A percentile compares a stretch with the other conserved stretches of the same genome.
phyloP scores from a whole-genome alignment of 2,329 filamentous ascomycete genomes.

The Trichocomaceae sp. region DNA sequence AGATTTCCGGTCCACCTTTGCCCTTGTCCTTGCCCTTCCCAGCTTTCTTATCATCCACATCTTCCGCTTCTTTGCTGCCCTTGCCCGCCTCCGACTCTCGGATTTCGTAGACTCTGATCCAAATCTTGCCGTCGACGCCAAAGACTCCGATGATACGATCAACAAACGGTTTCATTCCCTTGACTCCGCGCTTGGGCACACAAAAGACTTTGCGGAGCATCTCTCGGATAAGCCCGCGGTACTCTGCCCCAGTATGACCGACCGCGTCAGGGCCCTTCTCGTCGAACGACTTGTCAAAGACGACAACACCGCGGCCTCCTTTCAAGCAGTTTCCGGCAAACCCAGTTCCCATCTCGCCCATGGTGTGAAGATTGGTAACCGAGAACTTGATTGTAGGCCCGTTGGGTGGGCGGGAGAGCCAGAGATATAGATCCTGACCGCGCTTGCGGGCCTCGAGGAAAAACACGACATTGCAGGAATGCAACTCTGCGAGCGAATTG shows the following conservation, averaged over 20 bases:
- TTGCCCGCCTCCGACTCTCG: conserved; percentile 64
- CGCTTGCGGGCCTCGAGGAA: conserved; percentile 91
- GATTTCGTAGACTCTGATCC: conserved; percentile 93
- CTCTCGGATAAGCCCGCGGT: conserved; percentile 61
- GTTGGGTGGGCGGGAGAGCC: conserved; percentile 86
- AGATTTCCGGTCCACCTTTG: conserved; percentile 62
- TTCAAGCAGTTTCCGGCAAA: conserved; percentile 93
- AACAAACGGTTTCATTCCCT: conserved; percentile 90
- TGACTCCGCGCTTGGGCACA: conserved; percentile 71
- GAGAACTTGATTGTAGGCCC: conserved; percentile 60
- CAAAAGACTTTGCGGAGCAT: conserved; percentile 85
- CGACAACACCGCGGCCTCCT: conserved; percentile 82
- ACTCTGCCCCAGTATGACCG: conserved; percentile 48
- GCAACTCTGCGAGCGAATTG: conserved; percentile 69
- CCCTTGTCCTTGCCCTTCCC: conserved; percentile 41
- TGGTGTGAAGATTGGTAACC: conserved; percentile 68
- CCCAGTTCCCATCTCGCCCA: conserved; percentile 68
- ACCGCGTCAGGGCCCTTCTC: conserved; percentile 65
- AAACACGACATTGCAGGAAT: conserved; percentile 89
- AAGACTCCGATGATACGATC: conserved; percentile 94
- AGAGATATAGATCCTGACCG: conserved; percentile 61
- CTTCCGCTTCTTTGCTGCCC: conserved; percentile 34
- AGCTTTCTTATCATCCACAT: conserved; percentile 20
- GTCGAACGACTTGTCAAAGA: conserved; percentile 85
- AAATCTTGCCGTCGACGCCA: conserved; percentile 86